Evolutionary conservation across 257 asterid genomes (phyloP), one percentile per base, ranked within the genome.

Genomic region (Fraxinus cuspidata): DNA sequence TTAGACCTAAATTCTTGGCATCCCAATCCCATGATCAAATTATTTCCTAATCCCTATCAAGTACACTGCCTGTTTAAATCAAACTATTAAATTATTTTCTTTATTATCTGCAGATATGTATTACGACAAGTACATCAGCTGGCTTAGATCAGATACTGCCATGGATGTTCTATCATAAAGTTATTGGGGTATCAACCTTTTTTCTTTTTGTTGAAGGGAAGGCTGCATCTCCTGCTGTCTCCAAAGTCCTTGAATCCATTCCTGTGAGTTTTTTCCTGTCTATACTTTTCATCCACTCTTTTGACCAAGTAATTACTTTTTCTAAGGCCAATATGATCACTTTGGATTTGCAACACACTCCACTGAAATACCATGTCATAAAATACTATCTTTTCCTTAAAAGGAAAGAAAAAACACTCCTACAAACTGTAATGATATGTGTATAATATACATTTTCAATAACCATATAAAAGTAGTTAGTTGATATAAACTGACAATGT

Each of bases 121-220:
- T 90, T 56, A 88, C 87, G 18, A 80, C 93, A 40, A 88, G 89
- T 82, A 90, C 92, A 12, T 89, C 90, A 58, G 93, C 88, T 44
- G 81, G 88, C 82, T 78, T 90, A 31, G 96, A 89, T 73, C 90
- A 90, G 83, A 90, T 87, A 72, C 85, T 90, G 16, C 93, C 96
- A 6, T 90, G 96, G 96, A 89, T 88, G 87, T 90, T 87, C 84
- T 90, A 90, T 78, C 96, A 90, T 81, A 90, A 83, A 80, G 90
- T 84, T 73, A 81, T 90, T 73, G 93, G 92, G 60, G 84, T 90
- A 15, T 19, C 89, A 69, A 74, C 77, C 47, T 87, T 90, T 84
- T 85, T 88, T 49, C 89, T 90, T 27, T 90, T 90, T 34, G 96
- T 88, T 53, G 96, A 88, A 81, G 93, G 93, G 66, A 84, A 86